Evolutionary conservation across 164 flowering plant species (phyloP).

Genomic region (Berberis thunbergii): DNA sequence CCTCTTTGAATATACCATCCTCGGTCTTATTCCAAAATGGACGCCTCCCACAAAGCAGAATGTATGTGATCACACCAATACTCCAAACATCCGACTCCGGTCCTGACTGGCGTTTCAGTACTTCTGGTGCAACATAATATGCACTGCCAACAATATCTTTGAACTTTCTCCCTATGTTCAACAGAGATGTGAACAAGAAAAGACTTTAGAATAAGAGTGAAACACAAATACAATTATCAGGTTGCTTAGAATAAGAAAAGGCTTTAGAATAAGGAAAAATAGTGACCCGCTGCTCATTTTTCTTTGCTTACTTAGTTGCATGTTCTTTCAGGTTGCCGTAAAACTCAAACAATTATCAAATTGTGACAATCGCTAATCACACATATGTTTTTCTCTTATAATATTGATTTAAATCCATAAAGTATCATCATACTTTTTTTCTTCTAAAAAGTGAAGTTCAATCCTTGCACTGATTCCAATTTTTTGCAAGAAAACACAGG

Average conservation of each 20-base stretch:
- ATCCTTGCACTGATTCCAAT: background rate
- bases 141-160: constrained; percentile 98
- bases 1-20: constrained; percentile 98
- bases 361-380: too few relatives aligned
- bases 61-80: constrained; percentile 97
- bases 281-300: background rate
- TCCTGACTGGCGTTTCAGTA: constrained; percentile 85
- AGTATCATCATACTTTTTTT: background rate
- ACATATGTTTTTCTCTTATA: too few relatives aligned
- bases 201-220: background rate
- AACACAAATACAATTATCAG: background rate
- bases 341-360: too few relatives aligned
- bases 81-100: constrained; percentile 99
- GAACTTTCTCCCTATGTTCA: constrained; percentile 61
- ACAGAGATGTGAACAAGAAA: background rate
- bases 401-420: background rate
- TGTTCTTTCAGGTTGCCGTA: too few relatives aligned
- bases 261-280: background rate
- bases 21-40: constrained; percentile 99
- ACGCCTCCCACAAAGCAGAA: constrained; percentile 91
- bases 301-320: too few relatives aligned
- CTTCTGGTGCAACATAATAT: constrained; percentile 98
- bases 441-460: background rate
- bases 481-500: background rate
- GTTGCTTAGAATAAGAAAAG: background rate